Evolutionary conservation across 345 rosid species (phyloP), one percentile per base, ranked within the genome.

Genomic region (Citrus unshiu): DNA sequence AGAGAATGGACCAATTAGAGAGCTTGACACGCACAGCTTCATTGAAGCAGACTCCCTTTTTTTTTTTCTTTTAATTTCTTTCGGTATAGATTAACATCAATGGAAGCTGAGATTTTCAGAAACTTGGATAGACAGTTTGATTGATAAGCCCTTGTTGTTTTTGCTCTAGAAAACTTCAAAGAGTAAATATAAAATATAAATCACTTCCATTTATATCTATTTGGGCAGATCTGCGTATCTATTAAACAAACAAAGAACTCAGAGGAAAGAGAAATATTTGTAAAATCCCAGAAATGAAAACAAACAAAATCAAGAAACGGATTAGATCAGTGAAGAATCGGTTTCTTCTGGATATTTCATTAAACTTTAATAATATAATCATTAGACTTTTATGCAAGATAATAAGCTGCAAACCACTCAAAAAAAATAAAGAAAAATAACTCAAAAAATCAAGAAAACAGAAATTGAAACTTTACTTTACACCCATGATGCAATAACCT

Each of bases 21-120:
- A 79, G 73, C 30, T 54, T 80, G 82, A 68, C 82, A 82, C 78
- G 59, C 79, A 78, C 83, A 82, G 78, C 72, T 83, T 74, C 30
- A 29, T 56, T 75, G 58, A 19, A 62, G 61, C 76, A 70, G 73
- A 27, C 51, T 0, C 16, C 16, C 13, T 13, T 46, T 12, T 46
- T 12, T 40, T 12, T 10, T 43, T 3, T 3, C 6, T 43, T 12
- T 46, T 46, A 40, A 40, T 43, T 43, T 37, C 59, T 74, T 43
- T 16, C 7, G 57, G 14, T 10, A 43, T 51, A 51, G 57, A 51
- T 51, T 54, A n/a, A 35, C 3, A 72, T n/a, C 49, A 72, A 73
- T 7, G 67, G 64, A 78, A 67, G 25, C 27, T 29, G 75, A 75
- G 60, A 35, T 24, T 66, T 46, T 78, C 57, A 29, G 35, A 69